Conservation (phyloP, 768 basidiomycete genomes). For the Lentinula lateritia region DNA sequence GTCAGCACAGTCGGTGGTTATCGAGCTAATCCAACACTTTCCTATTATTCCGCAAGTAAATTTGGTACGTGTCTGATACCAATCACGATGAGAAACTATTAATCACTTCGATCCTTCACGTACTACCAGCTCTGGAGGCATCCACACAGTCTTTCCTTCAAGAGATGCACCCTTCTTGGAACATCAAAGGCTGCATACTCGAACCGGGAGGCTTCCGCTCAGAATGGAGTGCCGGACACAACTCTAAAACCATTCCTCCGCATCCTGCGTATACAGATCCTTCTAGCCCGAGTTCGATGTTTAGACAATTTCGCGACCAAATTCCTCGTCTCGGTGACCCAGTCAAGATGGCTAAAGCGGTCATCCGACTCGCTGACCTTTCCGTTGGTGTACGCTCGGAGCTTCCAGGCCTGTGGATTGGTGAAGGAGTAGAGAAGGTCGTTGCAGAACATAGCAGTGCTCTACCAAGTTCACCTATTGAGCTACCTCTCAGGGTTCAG, state of each 20-base stretch:
- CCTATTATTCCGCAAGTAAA: constrained; percentile 28
- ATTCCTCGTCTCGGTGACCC: constrained; percentile 12
- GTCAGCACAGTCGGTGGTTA: constrained; percentile 26
- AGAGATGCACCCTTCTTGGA: constrained; percentile 37
- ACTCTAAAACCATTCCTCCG: constrained; percentile 12
- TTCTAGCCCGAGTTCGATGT: constrained; percentile 6
- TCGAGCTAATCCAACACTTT: constrained; percentile 21
- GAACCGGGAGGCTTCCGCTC: constrained; percentile 20
- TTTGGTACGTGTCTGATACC: constrained; percentile 22
- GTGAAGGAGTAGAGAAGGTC: background rate
- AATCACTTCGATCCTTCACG: background rate
- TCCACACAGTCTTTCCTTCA: constrained; percentile 24
- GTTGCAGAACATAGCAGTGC: background rate
- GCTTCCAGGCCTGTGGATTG: background rate
- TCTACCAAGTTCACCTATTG: background rate
- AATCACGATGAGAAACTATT: too few species aligned
- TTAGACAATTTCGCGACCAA: background rate
- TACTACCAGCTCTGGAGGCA: constrained; percentile 25
- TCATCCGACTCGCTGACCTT: constrained; percentile 11
- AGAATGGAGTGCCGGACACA: constrained; percentile 14
- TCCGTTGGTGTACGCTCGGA: background rate
- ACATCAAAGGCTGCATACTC: constrained; percentile 23
- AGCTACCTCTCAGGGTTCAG: constrained; percentile 19
- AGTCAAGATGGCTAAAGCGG: constrained; percentile 14
- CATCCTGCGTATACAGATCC: constrained; percentile 18